Percentiles rank a stretch among this genome's conserved stretches.
Conservation (phyloP, 2,329 filamentous ascomycete species). For the Colletotrichum sp. region DNA sequence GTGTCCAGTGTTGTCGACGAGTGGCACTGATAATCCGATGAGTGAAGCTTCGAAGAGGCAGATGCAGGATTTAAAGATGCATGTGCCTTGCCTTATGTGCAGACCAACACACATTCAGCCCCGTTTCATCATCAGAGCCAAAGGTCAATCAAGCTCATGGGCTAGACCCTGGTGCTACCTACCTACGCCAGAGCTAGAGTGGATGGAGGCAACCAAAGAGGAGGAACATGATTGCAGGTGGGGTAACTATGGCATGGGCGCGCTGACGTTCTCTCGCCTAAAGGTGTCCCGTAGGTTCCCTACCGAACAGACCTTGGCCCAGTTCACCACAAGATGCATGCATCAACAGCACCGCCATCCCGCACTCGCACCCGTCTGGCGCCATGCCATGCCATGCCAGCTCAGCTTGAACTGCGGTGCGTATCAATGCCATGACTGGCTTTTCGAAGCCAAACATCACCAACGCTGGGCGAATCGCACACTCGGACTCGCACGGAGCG, state of each 20-base stretch:
- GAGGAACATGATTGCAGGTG: not conserved
- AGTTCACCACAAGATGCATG: not conserved
- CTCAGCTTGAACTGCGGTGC: not conserved
- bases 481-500: not conserved
- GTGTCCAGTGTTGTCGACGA: not conserved
- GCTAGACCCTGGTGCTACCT: conserved; percentile 10
- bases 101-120: not conserved
- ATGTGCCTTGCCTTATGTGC: not conserved
- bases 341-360: not conserved
- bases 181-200: not conserved
- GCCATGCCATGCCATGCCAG: not conserved
- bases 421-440: not conserved
- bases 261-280: not conserved
- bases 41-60: not conserved
- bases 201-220: not conserved
- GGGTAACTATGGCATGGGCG: not conserved
- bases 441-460: not conserved
- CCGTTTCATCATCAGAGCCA: conserved; percentile 17
- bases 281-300: not conserved
- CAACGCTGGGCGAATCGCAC: not conserved
- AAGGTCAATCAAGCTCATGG: conserved; percentile 3
- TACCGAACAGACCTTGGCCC: not conserved
- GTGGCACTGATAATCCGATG: not conserved
- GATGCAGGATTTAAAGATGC: not conserved
- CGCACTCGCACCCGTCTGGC: not conserved